Evolutionary conservation across 257 asterid genomes (phyloP), one percentile per base, ranked within the genome.

Genomic region (Fraxinus cuspidata): DNA sequence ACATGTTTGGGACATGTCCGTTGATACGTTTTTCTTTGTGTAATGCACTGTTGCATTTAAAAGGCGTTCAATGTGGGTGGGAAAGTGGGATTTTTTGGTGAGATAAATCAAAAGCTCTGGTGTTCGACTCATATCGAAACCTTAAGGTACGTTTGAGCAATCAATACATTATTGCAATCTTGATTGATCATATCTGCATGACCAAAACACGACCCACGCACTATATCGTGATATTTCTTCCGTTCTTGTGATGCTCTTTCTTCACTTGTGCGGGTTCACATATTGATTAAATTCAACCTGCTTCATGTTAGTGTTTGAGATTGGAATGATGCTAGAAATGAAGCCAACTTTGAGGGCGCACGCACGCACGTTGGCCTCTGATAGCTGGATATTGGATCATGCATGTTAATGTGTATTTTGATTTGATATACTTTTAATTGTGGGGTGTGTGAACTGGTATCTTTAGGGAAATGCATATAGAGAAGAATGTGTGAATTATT

Each of bases 21-120:
- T 32, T 58, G 2, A 21, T 29, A 42, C 53, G 58, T 71, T 42
- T 34, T 71, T 21, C 13, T 71, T 74, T 16, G 64, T 32, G 23
- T 76, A 32, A 80, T 49, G 38, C 16, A 29, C 78, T 74, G 53
- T 67, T 70, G 23, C n/a, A 64, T 29, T 19, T 42, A 64, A 40
- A 71, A 95, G 99, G 99, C 93, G 49, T 79, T 90, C 68, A 96
- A 96, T 74, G 93, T 92, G 76, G 99, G 97, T 60, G 98, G 95
- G 63, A 93, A 88, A 85, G 84, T 96, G 71, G 99, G 99, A 44
- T 93, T 96, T 80, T 82, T 87, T 70, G 98, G 98, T 56, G 84
- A 82, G 77, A 70, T 60, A 69, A 88, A 85, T 88, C 79, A 87
- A 77, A 93, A 89, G 72, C 82, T 96, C 77, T 96, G 99, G 98